Conservation (phyloP, 192 early-diverging fungal genomes). For the Rhizophagus prolifer region DNA sequence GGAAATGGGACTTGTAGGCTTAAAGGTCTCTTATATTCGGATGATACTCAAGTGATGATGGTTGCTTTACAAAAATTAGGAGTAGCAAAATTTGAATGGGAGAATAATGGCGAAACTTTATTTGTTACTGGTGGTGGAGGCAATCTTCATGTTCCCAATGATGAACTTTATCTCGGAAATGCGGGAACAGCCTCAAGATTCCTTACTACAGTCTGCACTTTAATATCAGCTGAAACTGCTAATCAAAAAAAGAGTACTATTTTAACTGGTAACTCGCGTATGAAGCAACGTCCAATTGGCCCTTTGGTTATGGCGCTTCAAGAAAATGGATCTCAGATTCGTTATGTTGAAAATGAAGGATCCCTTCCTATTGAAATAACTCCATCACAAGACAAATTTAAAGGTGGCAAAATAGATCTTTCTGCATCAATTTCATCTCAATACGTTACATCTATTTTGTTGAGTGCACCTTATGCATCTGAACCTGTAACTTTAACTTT, state of each 20-base stretch:
- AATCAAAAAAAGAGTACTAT: slow-evolving; percentile 47
- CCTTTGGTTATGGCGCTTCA: slow-evolving; percentile 84
- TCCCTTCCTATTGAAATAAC: slow-evolving; percentile 84
- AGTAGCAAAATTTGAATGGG: slow-evolving; percentile 85
- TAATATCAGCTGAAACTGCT: slow-evolving; percentile 54
- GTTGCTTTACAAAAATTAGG: slow-evolving; percentile 85
- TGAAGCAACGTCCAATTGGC: slow-evolving; percentile 95
- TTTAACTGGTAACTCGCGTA: slow-evolving; percentile 94
- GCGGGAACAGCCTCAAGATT: slow-evolving; percentile 97
- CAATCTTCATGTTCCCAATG: slow-evolving; percentile 65
- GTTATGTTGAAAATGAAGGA: slow-evolving; percentile 77
- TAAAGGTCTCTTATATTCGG: slow-evolving; percentile 88
- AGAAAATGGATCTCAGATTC: slow-evolving; percentile 75
- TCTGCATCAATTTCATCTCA: slow-evolving; percentile 95
- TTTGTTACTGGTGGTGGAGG: slow-evolving; percentile 83
- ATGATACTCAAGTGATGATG: slow-evolving; percentile 98
- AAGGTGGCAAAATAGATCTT: slow-evolving; percentile 84
- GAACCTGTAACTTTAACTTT: slow-evolving; percentile 78
- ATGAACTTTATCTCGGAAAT: slow-evolving; percentile 92
- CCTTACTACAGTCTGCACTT: slow-evolving; percentile 81
- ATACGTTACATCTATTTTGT: slow-evolving; percentile 95
- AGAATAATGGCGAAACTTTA: slow-evolving; percentile 88
- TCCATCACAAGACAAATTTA: slow-evolving; percentile 69
- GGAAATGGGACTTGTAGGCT: slow-evolving; percentile 79
- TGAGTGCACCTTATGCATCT: slow-evolving; percentile 92